Evolutionary conservation across 2,329 filamentous ascomycete genomes (phyloP).

Genomic region (Monilinia vaccinii-corymbosi): DNA sequence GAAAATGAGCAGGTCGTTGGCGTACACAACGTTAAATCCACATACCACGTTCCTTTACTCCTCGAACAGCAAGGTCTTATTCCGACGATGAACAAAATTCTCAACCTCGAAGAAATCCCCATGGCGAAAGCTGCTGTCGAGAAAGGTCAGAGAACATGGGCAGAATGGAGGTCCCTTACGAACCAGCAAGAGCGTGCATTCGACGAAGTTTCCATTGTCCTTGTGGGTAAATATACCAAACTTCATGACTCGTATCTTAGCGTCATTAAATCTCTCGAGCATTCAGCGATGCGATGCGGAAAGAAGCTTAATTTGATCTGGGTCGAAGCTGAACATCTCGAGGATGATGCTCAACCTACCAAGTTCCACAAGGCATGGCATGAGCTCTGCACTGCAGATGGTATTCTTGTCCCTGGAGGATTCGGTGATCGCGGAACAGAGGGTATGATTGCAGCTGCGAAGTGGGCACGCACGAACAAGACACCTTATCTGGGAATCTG

Average conservation of each 20-base stretch:
- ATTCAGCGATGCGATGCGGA: slow-evolving; percentile 78
- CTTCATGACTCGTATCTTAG: slow-evolving; percentile 81
- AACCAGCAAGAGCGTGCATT: slow-evolving; percentile 55
- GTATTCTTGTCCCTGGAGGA: slow-evolving; percentile 49
- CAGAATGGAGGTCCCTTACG: slow-evolving; percentile 59
- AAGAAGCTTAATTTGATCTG: slow-evolving; percentile 72
- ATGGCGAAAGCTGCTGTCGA: slow-evolving; percentile 45
- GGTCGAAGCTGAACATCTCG: slow-evolving; percentile 80
- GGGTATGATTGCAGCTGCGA: slow-evolving; percentile 83
- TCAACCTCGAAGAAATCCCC: slow-evolving; percentile 52
- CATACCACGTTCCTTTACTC: slow-evolving; percentile 91
- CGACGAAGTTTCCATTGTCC: slow-evolving; percentile 66
- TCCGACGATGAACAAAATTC: slow-evolving; percentile 51
- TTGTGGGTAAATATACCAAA: slow-evolving; percentile 88
- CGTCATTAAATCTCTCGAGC: slow-evolving; percentile 80
- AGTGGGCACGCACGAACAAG: slow-evolving; percentile 75
- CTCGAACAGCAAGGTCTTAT: slow-evolving; percentile 74
- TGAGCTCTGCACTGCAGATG: slow-evolving; percentile 59
- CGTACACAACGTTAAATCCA: slow-evolving; percentile 83
- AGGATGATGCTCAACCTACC: slow-evolving; percentile 59
- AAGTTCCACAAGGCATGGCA: slow-evolving; percentile 84
- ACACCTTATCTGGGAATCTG: slow-evolving; percentile 84
- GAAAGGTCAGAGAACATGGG: slow-evolving; percentile 64
- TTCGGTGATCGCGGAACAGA: slow-evolving; percentile 71
- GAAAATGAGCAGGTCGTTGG: slow-evolving; percentile 76